A percentile compares a stretch with the other conserved stretches of the same genome.
These are phyloP conservation scores for Ascoidea asiatica DNA, from an alignment of 805 yeast genomes.

Conservation along the genomic window DNA sequence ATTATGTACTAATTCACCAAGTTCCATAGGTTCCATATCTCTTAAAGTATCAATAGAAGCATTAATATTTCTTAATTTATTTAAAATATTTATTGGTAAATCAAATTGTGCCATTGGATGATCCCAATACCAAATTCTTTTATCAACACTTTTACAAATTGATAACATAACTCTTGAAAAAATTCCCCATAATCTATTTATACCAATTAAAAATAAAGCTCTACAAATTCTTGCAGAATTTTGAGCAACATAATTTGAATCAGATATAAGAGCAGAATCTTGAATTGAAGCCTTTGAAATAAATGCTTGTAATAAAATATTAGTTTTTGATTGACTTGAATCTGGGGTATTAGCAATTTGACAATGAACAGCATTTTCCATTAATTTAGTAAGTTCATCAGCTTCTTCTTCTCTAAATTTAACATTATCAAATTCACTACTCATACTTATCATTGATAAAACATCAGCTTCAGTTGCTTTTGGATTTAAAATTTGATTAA, in stretches of 20 bases:
- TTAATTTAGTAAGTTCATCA: conserved; percentile 49
- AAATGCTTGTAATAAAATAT: conserved; percentile 75
- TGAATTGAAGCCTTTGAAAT: conserved; percentile 61
- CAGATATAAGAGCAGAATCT: conserved; percentile 77
- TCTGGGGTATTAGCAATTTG: conserved; percentile 71
- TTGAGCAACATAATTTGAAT: conserved; percentile 88
- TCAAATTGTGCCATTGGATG: conserved; percentile 89
- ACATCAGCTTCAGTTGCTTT: conserved; percentile 87
- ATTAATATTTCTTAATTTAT: conserved; percentile 46
- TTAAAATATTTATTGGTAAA: conserved; percentile 50
- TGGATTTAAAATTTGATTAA: conserved; percentile 75
- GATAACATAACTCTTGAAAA: conserved; percentile 63
- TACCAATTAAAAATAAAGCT: conserved; percentile 76
- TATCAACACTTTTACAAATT: conserved; percentile 77
- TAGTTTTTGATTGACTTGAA: conserved; percentile 75
- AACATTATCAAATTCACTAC: conserved; percentile 85
- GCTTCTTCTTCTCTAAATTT: conserved; percentile 83
- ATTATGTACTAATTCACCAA: conserved; percentile 87
- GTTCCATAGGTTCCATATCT: conserved; percentile 58
- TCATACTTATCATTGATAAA: conserved; percentile 75
- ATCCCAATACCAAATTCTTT: conserved; percentile 74
- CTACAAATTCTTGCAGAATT: conserved; percentile 88
- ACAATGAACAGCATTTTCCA: conserved; percentile 54
- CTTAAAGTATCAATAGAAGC: conserved; percentile 62
- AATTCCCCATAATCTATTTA: conserved; percentile 85